Evolutionary conservation across 306 rosid genomes (phyloP).

Genomic region (Lupinus albus): DNA sequence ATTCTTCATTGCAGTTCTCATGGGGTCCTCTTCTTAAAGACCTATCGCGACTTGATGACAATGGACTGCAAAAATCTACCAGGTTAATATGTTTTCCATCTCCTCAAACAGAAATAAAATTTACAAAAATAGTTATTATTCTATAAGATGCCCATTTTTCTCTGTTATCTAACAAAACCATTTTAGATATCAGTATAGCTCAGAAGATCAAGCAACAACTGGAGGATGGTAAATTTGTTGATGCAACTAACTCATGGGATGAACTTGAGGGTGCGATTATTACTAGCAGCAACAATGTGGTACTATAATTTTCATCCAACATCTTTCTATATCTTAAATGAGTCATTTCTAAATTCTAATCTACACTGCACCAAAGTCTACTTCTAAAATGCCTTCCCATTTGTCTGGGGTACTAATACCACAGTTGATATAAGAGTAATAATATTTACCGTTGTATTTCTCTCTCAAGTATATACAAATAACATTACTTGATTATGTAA

Average conservation of each 20-base stretch:
- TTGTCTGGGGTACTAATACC: neutral
- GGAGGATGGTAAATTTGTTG: constrained; percentile 51
- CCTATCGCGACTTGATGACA: constrained; percentile 70
- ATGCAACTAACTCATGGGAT: constrained; percentile 69
- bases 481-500: too few species aligned
- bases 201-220: constrained; percentile 66
- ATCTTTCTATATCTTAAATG: neutral
- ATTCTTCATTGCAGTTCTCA: constrained; percentile 55
- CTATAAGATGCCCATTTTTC: constrained; percentile 16
- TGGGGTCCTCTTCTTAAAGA: constrained; percentile 98
- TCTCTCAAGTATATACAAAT: too few species aligned
- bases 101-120: constrained; percentile 24
- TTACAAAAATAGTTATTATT: neutral
- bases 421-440: neutral
- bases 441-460: too few species aligned
- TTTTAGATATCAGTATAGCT: constrained; percentile 61
- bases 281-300: constrained; percentile 62
- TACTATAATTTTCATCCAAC: constrained; percentile 37
- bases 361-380: neutral
- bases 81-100: constrained; percentile 45
- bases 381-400: neutral
- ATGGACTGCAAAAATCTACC: constrained; percentile 61
- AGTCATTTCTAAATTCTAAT: constrained; percentile 10
- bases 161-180: constrained; percentile 31
- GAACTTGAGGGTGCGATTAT: constrained; percentile 54